Percentiles rank a stretch among this genome's conserved stretches.
Conservation (phyloP, 192 early-diverging fungal species). For the Borealophlyctis nickersoniae region DNA sequence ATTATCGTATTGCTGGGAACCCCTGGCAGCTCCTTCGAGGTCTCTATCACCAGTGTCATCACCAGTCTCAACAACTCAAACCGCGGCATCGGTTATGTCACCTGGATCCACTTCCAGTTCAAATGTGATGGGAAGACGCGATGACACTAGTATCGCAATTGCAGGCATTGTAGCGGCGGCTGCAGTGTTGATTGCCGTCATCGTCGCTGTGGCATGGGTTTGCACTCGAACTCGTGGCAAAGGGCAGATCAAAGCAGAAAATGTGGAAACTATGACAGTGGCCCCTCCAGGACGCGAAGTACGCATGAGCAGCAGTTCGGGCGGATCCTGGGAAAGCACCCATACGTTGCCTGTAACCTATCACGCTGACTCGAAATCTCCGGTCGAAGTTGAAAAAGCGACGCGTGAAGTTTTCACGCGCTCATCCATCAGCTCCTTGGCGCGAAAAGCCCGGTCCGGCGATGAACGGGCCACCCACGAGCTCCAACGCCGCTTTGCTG, state of each 20-base stretch:
- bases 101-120: too few relatives aligned
- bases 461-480: not conserved
- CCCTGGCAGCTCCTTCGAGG: not conserved
- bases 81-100: too few relatives aligned
- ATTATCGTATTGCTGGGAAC: not conserved
- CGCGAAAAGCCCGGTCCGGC: not conserved
- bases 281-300: not conserved
- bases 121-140: too few relatives aligned
- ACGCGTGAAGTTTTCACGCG: not conserved
- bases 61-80: not conserved
- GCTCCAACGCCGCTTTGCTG: not conserved
- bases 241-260: not conserved
- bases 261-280: not conserved
- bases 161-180: too few relatives aligned
- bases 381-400: not conserved
- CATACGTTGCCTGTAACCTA: not conserved
- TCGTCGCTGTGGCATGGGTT: too few relatives aligned
- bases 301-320: not conserved
- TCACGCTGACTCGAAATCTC: not conserved
- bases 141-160: too few relatives aligned
- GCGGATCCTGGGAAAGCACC: not conserved
- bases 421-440: not conserved
- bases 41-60: not conserved
- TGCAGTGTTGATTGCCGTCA: too few relatives aligned
- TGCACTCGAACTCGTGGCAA: not conserved